Conservation (phyloP, 2,329 filamentous ascomycete genomes). For the Penicillium sp. region DNA sequence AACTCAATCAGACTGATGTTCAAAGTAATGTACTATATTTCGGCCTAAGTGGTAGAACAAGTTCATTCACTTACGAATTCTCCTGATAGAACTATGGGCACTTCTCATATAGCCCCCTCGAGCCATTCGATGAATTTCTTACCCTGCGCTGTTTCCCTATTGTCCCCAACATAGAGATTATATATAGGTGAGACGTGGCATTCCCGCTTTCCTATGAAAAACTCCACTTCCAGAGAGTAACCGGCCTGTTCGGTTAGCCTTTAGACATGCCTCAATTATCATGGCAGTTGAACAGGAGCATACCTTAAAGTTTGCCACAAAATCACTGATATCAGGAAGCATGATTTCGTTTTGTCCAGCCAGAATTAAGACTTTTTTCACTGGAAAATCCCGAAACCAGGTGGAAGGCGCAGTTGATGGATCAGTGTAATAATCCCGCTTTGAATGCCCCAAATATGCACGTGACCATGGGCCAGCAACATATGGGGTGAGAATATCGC, state of each 20-base stretch:
- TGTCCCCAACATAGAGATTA: background rate
- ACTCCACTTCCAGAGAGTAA: background rate
- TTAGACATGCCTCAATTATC: background rate
- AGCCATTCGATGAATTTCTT: background rate
- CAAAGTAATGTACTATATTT: background rate
- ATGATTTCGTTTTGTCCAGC: background rate
- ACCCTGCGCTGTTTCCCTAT: background rate
- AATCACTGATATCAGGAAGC: background rate
- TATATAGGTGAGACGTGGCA: background rate
- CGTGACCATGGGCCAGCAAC: background rate
- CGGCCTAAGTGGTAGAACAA: background rate
- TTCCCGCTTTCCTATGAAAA: background rate
- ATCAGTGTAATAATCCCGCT: background rate
- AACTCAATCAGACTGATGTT: background rate
- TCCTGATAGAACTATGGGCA: background rate
- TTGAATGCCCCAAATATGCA: background rate
- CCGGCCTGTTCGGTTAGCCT: background rate
- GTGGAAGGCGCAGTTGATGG: background rate
- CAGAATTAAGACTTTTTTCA: background rate
- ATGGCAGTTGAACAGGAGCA: background rate
- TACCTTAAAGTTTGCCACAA: background rate
- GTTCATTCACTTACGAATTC: background rate
- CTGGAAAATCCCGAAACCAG: background rate
- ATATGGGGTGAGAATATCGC: background rate
- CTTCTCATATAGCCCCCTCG: background rate